phyloP scores from a whole-genome alignment of 495 filamentous ascomycete genomes.

The Neurospora sp. region DNA sequence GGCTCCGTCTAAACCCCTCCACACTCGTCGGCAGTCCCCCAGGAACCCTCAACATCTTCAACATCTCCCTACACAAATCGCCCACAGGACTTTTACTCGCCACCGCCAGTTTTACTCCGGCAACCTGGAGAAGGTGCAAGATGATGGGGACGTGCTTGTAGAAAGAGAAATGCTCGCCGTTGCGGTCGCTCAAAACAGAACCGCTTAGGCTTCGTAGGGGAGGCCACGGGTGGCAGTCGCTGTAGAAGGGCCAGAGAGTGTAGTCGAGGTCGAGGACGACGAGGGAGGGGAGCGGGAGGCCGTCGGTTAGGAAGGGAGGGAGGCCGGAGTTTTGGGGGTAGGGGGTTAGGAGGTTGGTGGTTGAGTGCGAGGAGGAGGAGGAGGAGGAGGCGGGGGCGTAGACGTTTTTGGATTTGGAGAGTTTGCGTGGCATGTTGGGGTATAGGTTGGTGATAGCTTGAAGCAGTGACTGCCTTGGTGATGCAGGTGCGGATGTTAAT shows the following conservation, averaged over 20 bases:
- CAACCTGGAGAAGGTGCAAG: constrained; percentile 44
- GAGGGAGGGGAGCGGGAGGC: constrained; percentile 69
- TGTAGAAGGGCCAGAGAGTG: constrained; percentile 96
- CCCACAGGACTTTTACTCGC: constrained; percentile 79
- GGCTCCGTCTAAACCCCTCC: background rate
- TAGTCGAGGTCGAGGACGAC: constrained; percentile 95
- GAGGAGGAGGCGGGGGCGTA: background rate
- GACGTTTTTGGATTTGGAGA: constrained; percentile 2
- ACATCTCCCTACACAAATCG: constrained; percentile 69
- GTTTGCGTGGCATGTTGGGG: constrained; percentile 2
- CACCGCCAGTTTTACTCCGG: constrained; percentile 55
- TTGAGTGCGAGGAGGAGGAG: background rate
- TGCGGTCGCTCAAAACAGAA: constrained; percentile 42
- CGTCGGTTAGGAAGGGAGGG: constrained; percentile 51
- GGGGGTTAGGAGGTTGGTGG: constrained; percentile 29
- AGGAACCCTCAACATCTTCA: constrained; percentile 58
- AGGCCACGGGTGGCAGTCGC: constrained; percentile 80
- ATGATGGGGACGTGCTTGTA: constrained; percentile 70
- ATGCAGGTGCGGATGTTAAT: background rate
- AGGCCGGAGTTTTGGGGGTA: constrained; percentile 32
- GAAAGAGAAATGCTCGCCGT: constrained; percentile 71
- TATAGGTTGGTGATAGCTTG: too few species aligned
- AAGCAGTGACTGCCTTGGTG: background rate
- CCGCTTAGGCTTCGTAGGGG: constrained; percentile 60
- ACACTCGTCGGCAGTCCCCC: background rate